Base-by-base conservation (phyloP, 257 asterid species). In the Petrea volubilis region DNA sequence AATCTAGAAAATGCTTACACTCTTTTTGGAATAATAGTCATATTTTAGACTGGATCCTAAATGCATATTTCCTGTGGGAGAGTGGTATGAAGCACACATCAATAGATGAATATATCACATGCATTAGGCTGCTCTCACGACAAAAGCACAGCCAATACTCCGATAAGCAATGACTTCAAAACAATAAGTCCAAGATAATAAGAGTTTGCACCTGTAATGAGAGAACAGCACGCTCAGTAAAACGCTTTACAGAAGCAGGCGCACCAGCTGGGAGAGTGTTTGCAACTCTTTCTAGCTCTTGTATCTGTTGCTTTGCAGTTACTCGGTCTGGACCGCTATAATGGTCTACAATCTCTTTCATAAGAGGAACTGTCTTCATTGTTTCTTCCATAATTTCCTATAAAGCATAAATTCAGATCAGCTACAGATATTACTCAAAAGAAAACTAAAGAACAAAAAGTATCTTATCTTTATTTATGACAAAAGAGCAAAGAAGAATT, bases 291-390 rank as follows among this genome's bases (percentile, higher is more conserved):
- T 89, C 86, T 21, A 95, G 86, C 84, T 95, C 96, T 80, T 70
- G 79, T 20, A 72, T 73, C 64, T 94, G 98, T 70, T 85, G 89
- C 82, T 86, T 89, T 44, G 99, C 98, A 31, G 98, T 91, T 51
- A 84, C 90, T 87, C 90, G 83, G 72, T 86, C 91, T 28, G 97
- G 95, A 60, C 99, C 99, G 78, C 93, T 77, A 64, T 89, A 91
- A 60, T 86, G 72, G 73, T 91, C 96, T 27, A 91, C 86, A 51
- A 91, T 83, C 83, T 83, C 78, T 83, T 91, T 78, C 52, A 88
- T 61, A 65, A 89, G 85, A 25, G 99, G 99, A 68, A 91, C 93
- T 9, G 55, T 78, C 73, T 84, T 77, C 99, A 94, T 91, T 15
- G 93, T 77, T 65, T 86, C 93, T 72, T 91, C 81, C 15, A 91